These are phyloP conservation scores for Fraxinus sp. DNA, from an alignment of 305 asterid genomes.

Conservation along the genomic window DNA sequence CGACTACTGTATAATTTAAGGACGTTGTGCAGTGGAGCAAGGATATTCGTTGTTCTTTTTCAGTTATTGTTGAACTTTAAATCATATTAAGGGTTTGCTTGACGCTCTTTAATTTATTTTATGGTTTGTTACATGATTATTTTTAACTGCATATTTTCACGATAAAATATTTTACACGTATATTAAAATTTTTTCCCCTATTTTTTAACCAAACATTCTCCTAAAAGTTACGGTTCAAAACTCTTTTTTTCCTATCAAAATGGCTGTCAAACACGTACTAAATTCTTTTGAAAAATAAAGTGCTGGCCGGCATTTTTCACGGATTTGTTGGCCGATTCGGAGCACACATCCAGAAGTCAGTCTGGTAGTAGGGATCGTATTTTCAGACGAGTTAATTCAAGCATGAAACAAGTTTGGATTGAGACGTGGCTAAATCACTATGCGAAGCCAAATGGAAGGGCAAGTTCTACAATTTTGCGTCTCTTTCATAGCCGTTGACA, in stretches of 20 bases:
- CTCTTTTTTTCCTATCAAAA: no score
- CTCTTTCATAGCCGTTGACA: conserved; percentile 65
- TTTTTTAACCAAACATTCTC: no score
- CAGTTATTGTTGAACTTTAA: not conserved
- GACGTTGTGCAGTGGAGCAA: no score
- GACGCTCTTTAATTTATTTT: no score
- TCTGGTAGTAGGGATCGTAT: not conserved
- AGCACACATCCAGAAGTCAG: not conserved
- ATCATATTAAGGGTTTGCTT: not conserved
- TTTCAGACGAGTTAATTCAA: not conserved
- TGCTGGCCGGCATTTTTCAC: not conserved
- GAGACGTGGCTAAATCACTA: not conserved
- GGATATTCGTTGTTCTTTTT: not conserved
- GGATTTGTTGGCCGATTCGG: not conserved
- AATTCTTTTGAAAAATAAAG: not conserved
- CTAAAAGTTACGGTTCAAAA: no score
- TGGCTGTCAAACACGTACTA: not conserved
- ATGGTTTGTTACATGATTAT: no score
- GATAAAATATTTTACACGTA: no score
- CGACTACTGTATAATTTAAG: no score
- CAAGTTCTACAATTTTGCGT: not conserved
- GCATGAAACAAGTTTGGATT: not conserved
- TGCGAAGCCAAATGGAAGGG: not conserved
- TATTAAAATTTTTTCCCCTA: no score
- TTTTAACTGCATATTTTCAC: no score